Conservation (phyloP, 257 asterid species). For the Ophiorrhiza pumila region DNA sequence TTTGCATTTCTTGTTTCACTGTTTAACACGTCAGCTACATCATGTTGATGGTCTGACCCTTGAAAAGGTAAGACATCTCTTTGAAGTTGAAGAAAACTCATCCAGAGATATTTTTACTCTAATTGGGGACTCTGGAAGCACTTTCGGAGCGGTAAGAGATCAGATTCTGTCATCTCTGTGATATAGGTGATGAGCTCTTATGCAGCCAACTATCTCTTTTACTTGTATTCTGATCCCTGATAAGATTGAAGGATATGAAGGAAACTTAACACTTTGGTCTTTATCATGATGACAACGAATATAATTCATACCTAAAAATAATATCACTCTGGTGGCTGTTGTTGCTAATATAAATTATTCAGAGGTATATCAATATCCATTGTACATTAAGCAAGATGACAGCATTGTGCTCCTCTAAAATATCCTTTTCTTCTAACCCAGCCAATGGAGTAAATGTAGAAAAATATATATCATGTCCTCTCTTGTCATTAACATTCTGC, state of each 20-base stretch:
- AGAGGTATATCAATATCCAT: no score
- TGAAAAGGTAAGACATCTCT: conserved; percentile 48
- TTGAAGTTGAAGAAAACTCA: conserved; percentile 46
- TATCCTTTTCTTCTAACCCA: no score
- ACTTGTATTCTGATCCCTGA: background rate
- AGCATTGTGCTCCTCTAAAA: no score
- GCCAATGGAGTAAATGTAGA: no score
- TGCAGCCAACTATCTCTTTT: background rate
- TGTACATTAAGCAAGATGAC: no score
- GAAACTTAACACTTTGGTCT: background rate
- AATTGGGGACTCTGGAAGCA: conserved; percentile 68
- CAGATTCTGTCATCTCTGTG: background rate
- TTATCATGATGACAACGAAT: background rate
- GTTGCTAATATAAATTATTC: no score
- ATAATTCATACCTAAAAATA: no score
- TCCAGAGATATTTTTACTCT: conserved; percentile 40
- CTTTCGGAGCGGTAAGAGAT: conserved; percentile 67
- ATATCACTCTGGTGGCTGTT: no score
- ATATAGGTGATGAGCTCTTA: background rate
- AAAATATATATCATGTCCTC: no score
- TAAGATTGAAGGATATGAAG: background rate
- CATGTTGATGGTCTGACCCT: conserved; percentile 83
- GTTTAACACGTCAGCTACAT: conserved; percentile 47
- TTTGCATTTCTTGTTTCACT: background rate
- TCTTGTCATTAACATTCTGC: no score